A percentile compares a stretch with the other conserved stretches of the same genome.
phyloP scores from a whole-genome alignment of 495 filamentous ascomycete genomes.

The Aspergillus campestris region DNA sequence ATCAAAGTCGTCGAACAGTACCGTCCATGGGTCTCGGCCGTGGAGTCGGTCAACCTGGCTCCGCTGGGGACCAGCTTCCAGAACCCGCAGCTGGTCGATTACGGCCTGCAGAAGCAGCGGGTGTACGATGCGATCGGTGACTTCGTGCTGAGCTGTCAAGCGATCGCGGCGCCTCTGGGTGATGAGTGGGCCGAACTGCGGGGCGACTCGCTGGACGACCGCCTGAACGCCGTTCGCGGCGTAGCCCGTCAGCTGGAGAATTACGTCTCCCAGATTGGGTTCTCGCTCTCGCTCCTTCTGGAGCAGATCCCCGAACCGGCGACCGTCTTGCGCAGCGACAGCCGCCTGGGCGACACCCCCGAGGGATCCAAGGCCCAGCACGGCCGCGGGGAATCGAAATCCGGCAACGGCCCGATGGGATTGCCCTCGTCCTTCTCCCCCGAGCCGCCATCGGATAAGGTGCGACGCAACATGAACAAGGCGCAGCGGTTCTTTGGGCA shows the following conservation, averaged over 20 bases:
- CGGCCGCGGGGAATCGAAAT: slow-evolving; percentile 27
- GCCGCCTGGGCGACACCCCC: slow-evolving; percentile 26
- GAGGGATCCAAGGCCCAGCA: slow-evolving; percentile 20
- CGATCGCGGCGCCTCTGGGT: slow-evolving; percentile 75
- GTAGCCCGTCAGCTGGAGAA: slow-evolving; percentile 75
- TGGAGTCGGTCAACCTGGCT: slow-evolving; percentile 82
- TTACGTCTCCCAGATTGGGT: slow-evolving; percentile 77
- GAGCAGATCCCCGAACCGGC: slow-evolving; percentile 58
- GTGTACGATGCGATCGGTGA: slow-evolving; percentile 90
- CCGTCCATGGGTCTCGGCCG: slow-evolving; percentile 74
- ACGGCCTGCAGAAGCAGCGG: slow-evolving; percentile 80
- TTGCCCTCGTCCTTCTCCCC: slow-evolving; percentile 59
- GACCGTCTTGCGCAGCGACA: slow-evolving; percentile 23
- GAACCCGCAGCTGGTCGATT: slow-evolving; percentile 80
- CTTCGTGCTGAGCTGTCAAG: slow-evolving; percentile 76
- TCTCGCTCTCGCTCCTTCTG: slow-evolving; percentile 76
- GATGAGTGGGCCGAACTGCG: slow-evolving; percentile 93
- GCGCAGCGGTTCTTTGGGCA: slow-evolving; percentile 86
- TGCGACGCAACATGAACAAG: slow-evolving; percentile 69
- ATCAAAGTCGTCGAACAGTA: slow-evolving; percentile 76
- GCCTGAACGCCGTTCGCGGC: slow-evolving; percentile 66
- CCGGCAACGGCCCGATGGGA: slow-evolving; percentile 39
- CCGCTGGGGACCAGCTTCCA: slow-evolving; percentile 65
- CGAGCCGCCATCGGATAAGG: slow-evolving; percentile 47
- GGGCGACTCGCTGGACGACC: slow-evolving; percentile 86